Base-by-base conservation (phyloP, 1,284 basidiomycete species). In the Schizophyllum amplum region DNA sequence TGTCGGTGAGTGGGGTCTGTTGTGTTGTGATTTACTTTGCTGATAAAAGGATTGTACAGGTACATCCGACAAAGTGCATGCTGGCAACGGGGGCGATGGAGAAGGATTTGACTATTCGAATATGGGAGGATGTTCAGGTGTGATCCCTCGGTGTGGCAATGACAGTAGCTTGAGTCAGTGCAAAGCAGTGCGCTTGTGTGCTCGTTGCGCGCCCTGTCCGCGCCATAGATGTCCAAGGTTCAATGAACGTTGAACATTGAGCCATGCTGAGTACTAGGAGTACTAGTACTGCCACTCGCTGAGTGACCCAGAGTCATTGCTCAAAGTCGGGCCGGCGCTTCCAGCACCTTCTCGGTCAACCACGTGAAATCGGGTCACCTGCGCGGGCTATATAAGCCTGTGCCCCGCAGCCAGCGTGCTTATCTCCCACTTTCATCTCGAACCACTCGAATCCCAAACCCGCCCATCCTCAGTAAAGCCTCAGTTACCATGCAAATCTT, bases 51-150 rank as follows among this genome's bases (percentile, higher is more conserved):
- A 60, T 46, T 26, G 47, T 49, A 20, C 58, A 92, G 90, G 80
- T 83, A 1, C 88, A 92, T 70, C 90, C 91, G 1, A 80, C 74
- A 26, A 79, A 74, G 59, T 77, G 76, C 55, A 84, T 90, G 56
- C 86, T 94, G 60, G 92, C 90, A 5, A 90, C 90, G 5, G 90
- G 89, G 24, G 81, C 84, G 13, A 85, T 91, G 79, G 92, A 94
- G 65, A 90, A 90, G 65, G 92, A 94, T 65, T 71, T 89, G 58
- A 84, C 83, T 1, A 90, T 94, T 63, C 80, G 85, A 56, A 65
- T 94, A 24, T 94, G 92, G 92, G 75, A 77, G 57, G 84, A 88
- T 42, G 17, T 17, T 42, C 17, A 13, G 33, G 17, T 17, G 33
- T 42, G 33, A n/a, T n/a, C n/a, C n/a, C n/a, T n/a, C n/a, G n/a